phyloP scores from a whole-genome alignment of 805 yeast species.

The Saccharomycopsis fermentans region DNA sequence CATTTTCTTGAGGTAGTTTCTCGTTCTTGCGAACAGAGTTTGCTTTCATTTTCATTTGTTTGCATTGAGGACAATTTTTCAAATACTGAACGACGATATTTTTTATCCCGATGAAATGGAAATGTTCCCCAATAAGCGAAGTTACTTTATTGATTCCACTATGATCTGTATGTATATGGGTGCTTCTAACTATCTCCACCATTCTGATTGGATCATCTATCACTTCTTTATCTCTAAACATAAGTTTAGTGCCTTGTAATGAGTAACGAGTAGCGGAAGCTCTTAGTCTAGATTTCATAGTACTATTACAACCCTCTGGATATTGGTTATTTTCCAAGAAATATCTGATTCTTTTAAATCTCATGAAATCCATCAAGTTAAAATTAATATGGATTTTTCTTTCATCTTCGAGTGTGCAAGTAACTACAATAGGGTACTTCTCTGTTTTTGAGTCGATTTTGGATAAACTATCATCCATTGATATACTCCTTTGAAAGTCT shows the following conservation, averaged over 20 bases:
- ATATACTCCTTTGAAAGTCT: neutral
- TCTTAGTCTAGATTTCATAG: slow-evolving; percentile 80
- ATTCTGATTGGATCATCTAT: slow-evolving; percentile 67
- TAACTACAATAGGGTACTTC: neutral
- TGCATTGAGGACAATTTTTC: slow-evolving; percentile 42
- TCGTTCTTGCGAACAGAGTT: neutral
- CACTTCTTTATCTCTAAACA: slow-evolving; percentile 76
- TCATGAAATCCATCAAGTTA: slow-evolving; percentile 13
- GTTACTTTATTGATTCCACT: slow-evolving; percentile 88
- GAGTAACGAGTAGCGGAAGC: slow-evolving; percentile 67
- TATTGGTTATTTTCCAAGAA: slow-evolving; percentile 79
- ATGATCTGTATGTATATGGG: slow-evolving; percentile 55
- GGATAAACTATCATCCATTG: neutral
- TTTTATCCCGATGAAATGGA: slow-evolving; percentile 88
- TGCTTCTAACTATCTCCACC: slow-evolving; percentile 57
- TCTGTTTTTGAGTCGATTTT: neutral
- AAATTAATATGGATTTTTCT: slow-evolving; percentile 2
- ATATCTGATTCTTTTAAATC: slow-evolving; percentile 68
- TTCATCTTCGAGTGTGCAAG: slow-evolving; percentile 5
- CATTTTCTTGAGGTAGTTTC: neutral
- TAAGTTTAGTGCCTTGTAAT: slow-evolving; percentile 17
- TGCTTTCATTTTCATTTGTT: neutral
- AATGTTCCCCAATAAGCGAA: slow-evolving; percentile 60
- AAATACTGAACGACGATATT: slow-evolving; percentile 76
- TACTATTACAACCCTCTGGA: slow-evolving; percentile 73